Base-by-base conservation (phyloP, 768 basidiomycete genomes). In the Boletellus emodensis region DNA sequence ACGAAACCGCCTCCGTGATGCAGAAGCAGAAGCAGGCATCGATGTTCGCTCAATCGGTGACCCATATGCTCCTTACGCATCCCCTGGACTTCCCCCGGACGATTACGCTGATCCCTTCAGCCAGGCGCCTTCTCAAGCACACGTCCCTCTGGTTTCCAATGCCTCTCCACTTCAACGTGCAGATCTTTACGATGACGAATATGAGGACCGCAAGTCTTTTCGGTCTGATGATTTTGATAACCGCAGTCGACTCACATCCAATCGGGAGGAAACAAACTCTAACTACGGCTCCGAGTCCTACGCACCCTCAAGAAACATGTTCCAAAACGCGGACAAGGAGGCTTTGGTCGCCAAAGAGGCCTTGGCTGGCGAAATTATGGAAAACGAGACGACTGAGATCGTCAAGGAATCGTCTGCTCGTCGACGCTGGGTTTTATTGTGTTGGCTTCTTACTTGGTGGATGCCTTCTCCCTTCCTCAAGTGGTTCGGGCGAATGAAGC, bases 251-350 rank as follows among this genome's bases (percentile, higher is more conserved):
- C 79, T 87, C 46, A 90, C 89, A 0, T 86, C 83, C 48, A 80
- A 87, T 54, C 80, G 84, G 26, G 89, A 89, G 52, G 90, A 93
- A 39, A 78, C 84, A 0, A 76, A 76, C 40, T 92, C 90, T 0
- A 87, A 90, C 61, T 85, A 88, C 57, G 93, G 93, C 4, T 90
- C 90, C 3, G 94, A 96, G 63, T 89, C 88, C 0, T 97, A 96
- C 60, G 94, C 94, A 0, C 94, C 94, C 0, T 93, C 90, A 0
- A 73, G 91, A 30, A 96, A 96, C 60, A 97, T 96, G 94, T 96
- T 97, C 80, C 85, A 88, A 56, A 84, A 83, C 53, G 77, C 82
- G 2, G 87, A 92, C 54, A 87, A 83, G 64, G 81, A 84, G 54
- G 84, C 78, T 6, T 59, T 87, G 37, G 69, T 80, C 34, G 87